Base-by-base conservation (phyloP, 2,329 filamentous ascomycete genomes). In the Aureobasidium sp. region DNA sequence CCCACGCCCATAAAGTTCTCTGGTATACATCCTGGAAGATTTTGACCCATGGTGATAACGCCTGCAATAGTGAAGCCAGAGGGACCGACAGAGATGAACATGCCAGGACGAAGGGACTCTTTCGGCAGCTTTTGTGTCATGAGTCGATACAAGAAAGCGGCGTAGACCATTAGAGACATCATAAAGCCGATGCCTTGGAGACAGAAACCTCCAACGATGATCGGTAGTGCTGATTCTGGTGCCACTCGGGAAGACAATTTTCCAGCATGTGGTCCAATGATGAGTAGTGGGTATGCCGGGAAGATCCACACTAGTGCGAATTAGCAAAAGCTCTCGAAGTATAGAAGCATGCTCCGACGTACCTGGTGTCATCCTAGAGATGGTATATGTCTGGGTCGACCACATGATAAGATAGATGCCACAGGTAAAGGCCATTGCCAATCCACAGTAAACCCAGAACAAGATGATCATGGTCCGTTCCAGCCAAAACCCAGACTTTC, bases 51-150 rank as follows among this genome's bases (percentile, higher is more conserved):
- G 42, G 72, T 79, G 19, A 87, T 77, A 5, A 86, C 72, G 0
- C 81, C 85, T 0, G 83, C 78, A 19, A 85, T 83, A 0, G 85
- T 88, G 70, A 88, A 88, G 2, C 84, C 89, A 54, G 83, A 85
- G 0, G 90, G 90, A 37, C 90, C 90, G 31, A 94, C 88, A 1
- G 84, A 88, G 64, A 94, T 90, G 71, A 94, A 94, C 85, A 95
- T 91, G 68, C 88, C 90, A 0, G 90, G 90, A 12, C 90, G 83
- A 22, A 90, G 81, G 45, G 82, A 85, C 69, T 93, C 90, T 60
- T 83, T 81, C 0, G 90, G 90, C 0, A 95, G 78, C 68, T 94
- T 94, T 69, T 93, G 88, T 0, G 90, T 93, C 90, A 94, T 94
- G 31, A 95, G 80, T 33, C 90, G 84, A 71, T 94, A 94, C 54